Percentiles rank a stretch among this genome's conserved stretches.
These are phyloP conservation scores for Hypocreales sp. DNA, from an alignment of 2,329 filamentous ascomycete genomes.

Conservation along the genomic window DNA sequence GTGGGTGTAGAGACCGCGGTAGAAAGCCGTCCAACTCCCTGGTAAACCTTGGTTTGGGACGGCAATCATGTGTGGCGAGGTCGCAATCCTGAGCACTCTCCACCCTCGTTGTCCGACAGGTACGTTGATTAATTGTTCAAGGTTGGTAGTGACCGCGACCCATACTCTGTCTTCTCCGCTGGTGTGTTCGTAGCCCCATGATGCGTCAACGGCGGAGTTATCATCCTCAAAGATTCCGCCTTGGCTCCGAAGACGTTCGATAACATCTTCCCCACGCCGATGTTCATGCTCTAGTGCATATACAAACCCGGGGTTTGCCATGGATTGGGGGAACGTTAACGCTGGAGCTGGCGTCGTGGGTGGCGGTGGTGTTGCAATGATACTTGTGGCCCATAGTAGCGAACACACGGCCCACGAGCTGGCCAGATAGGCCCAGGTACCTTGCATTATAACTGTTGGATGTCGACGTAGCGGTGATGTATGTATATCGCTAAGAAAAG, in stretches of 20 bases:
- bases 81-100: background rate
- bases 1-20: background rate
- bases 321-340: background rate
- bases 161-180: background rate
- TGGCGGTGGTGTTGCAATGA: background rate
- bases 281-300: background rate
- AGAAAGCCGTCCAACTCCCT: no score
- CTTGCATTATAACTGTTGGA: background rate
- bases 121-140: background rate
- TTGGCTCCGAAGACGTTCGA: background rate
- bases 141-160: background rate
- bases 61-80: background rate
- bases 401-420: background rate
- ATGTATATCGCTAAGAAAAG: no score
- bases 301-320: background rate
- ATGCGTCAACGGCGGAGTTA: background rate
- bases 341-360: background rate
- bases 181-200: background rate
- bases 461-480: background rate
- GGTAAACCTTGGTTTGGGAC: no score
- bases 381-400: background rate
- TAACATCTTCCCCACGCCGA: background rate
- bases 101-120: background rate
- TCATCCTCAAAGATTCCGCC: background rate
- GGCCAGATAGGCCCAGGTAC: background rate